Base-by-base conservation (phyloP, 352 stramenopile species). In the Phytopythium helicoides region DNA sequence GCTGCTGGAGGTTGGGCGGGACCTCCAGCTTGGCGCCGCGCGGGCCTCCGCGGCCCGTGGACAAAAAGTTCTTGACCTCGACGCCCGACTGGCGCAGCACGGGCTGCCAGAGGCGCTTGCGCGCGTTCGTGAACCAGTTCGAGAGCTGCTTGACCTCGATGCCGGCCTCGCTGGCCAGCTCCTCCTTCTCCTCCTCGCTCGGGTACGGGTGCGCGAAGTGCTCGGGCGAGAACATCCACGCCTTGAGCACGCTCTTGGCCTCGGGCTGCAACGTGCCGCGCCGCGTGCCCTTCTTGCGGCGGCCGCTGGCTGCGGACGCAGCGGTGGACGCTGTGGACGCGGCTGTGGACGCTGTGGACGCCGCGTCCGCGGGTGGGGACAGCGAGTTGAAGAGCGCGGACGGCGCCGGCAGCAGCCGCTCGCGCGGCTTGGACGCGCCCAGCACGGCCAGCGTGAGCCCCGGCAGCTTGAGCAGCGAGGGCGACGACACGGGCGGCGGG, bases 51-150 rank as follows among this genome's bases (percentile, higher is more conserved):
- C 85, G 82, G 8, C 85, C 85, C 4, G 85, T 94, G 1, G 82
- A 93, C 9, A 94, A 31, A 48, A 94, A 94, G 54, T 93, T 92
- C 63, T 94, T 94, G 49, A 94, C 85, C 60, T 94, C 85, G n/a
- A 94, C 85, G 16, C 85, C 85, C 14, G 80, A 92, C 52, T 94
- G 85, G 3, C 85, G 78, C 45, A 94, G 58, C 58, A 94, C 82
- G 9, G 85, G 85, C 56, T 94, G 82, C 85, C 85, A 94, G 12
- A 94, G 67, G 2, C 85, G 78, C 58, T 94, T 94, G 26, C 85
- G 80, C n/a, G 85, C 85, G 50, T 94, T 94, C 16, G 85, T 94
- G 54, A 94, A 94, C 85, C 85, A 94, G 66, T 94, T 94, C 22
- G 85, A 93, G 44, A 94, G 72, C 73, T 94, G 85, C 54, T 94